phyloP scores from a whole-genome alignment of 2,329 filamentous ascomycete genomes.

The Dactylonectria macrodidyma region DNA sequence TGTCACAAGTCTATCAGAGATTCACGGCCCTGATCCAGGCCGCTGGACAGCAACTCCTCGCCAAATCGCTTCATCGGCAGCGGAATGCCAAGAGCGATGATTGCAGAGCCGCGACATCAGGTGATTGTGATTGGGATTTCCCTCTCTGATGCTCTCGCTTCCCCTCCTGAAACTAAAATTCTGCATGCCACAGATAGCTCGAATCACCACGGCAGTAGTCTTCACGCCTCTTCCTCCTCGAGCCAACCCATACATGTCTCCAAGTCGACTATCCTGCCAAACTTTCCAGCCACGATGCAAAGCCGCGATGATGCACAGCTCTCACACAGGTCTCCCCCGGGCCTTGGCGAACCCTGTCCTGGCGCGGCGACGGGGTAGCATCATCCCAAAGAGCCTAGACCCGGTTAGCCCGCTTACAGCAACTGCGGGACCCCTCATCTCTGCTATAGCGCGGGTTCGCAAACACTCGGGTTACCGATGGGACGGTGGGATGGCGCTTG shows the following conservation, averaged over 20 bases:
- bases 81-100: slow-evolving; percentile 6
- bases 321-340: slow-evolving; percentile 32
- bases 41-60: not conserved
- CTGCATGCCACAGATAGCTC: slow-evolving; percentile 7
- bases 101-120: slow-evolving; percentile 29
- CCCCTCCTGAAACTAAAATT: not conserved
- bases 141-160: not conserved
- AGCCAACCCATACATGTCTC: slow-evolving; percentile 3
- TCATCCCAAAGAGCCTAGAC: slow-evolving; percentile 40
- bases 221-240: slow-evolving; percentile 2
- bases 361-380: slow-evolving; percentile 4
- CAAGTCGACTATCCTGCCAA: not conserved
- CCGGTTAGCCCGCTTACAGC: slow-evolving; percentile 33
- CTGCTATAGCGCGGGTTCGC: slow-evolving; percentile 30
- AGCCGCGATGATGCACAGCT: slow-evolving; percentile 31
- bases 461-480: slow-evolving; percentile 31
- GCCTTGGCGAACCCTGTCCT: slow-evolving; percentile 38
- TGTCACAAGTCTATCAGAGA: not conserved
- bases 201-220: not conserved
- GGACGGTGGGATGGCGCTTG: slow-evolving; percentile 25
- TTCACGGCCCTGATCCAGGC: slow-evolving; percentile 13
- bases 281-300: slow-evolving; percentile 9
- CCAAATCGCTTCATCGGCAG: not conserved
- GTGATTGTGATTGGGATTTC: slow-evolving; percentile 26
- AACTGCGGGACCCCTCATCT: slow-evolving; percentile 21